Base-by-base conservation (phyloP, 1,284 basidiomycete genomes). In the Dichomitus squalens region DNA sequence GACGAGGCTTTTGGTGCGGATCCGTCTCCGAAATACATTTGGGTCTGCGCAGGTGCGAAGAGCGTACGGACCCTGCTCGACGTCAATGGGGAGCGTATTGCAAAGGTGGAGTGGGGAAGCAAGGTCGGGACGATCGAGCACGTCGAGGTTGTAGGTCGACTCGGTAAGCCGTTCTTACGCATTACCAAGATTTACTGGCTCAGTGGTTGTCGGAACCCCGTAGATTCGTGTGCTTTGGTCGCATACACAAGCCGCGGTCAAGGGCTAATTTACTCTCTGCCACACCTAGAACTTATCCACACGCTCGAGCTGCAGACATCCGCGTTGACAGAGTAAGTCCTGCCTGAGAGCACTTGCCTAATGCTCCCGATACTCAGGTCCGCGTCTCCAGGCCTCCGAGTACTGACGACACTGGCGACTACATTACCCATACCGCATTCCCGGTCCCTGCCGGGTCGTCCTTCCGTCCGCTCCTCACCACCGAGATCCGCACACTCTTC, bases 261-360 rank as follows among this genome's bases (percentile, higher is more conserved):
- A 23, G 83, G 76, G 0, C 71, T 86, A 6, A 76, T 87, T 11
- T 93, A 92, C 73, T 85, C 89, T 0, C 74, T 93, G 8, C 92
- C 92, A 2, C 76, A 79, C 63, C 76, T 90, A 25, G 85, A 89
- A 64, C 72, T 75, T 39, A 66, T 89, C 29, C 78, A 84, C 63
- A 79, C 77, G 0, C 59, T 85, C 34, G 72, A 79, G 48, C 69
- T 85, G 2, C 77, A 81, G 0, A 65, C 70, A 0, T 61, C 70
- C 3, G 54, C 54, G 4, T 74, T 76, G 12, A 68, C 74, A 23
- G 68, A 75, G 85, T 87, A 67, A 71, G 80, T 67, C 12, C 21
- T 41, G 16, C 25, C 16, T 4, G 35, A 34, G 34, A 7, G 16
- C 14, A 20, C 18, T 16, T 20, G 27, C 27, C 9, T 23, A 34